phyloP scores from a whole-genome alignment of 169 alveolate species.

The Plasmodium inui region DNA sequence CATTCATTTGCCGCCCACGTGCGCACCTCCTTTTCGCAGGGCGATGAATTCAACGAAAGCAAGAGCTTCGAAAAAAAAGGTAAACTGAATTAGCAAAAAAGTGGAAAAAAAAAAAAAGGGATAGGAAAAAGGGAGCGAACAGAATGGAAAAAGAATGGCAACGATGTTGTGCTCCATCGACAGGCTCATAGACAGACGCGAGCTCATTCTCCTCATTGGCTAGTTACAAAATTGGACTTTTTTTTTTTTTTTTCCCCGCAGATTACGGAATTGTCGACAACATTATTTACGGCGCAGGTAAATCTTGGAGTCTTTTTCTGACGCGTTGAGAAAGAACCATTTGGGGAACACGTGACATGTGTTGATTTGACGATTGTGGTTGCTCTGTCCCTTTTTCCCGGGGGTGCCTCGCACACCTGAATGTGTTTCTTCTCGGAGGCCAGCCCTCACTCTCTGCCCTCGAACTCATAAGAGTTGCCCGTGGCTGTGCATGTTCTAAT shows the following conservation, averaged over 20 bases:
- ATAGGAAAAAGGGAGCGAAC: neutral
- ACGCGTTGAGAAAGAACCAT: neutral
- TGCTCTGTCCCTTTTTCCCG: neutral
- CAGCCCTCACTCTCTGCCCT: neutral
- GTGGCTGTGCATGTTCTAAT: neutral
- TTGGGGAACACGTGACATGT: neutral
- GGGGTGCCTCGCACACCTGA: neutral
- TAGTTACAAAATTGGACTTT: neutral
- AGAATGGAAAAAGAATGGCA: neutral
- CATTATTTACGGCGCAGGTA: constrained; percentile 71
- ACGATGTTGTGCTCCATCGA: neutral
- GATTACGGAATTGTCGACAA: constrained; percentile 43
- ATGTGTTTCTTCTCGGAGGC: neutral
- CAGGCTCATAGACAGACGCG: neutral
- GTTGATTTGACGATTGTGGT: neutral
- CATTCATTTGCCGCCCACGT: neutral
- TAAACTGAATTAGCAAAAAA: constrained; percentile 1
- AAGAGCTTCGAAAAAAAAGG: constrained; percentile 34
- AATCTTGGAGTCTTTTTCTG: neutral
- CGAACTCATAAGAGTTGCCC: neutral
- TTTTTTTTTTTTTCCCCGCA: neutral
- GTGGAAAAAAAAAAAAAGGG: no score
- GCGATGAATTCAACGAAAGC: constrained; percentile 17
- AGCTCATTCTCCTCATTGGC: neutral
- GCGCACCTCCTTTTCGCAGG: constrained; percentile 10